Base-by-base conservation (phyloP, 1,139 yeast genomes). In the Geotrichum carabidarum region DNA sequence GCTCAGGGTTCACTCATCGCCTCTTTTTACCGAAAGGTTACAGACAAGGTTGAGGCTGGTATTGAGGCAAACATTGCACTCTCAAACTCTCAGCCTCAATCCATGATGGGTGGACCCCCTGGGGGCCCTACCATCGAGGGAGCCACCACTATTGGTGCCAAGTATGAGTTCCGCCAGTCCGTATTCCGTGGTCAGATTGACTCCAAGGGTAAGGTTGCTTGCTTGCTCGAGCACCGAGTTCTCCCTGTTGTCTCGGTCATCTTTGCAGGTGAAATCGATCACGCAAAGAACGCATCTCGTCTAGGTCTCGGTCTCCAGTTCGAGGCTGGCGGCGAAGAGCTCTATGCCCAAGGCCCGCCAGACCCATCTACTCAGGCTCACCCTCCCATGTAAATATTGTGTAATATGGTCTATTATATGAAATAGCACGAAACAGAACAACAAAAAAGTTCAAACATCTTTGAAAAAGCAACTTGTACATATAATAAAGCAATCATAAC, bases 151-250 rank as follows among this genome's bases (percentile, higher is more conserved):
- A 72, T 93, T 58, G 99, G 97, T 74, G 96, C 96, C 67, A 93
- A 91, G 76, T 93, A 93, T 74, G 99, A 93, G 76, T 93, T 90
- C 80, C 90, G 97, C 76, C 95, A 90, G 74, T 85, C 95, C 58
- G 85, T 89, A 55, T 90, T 89, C 82, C 84, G 99, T 74, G 98
- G 98, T 68, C 96, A 91, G 74, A 70, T 93, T 60, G 97, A 90
- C 74, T 83, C 95, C 54, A 78, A 80, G 59, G 99, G 99, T 73
- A 90, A 88, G 76, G 95, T 93, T 55, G 80, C 88, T 57, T 89
- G 93, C 64, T 84, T 89, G 76, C 78, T 93, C 71, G 99, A 93
- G 77, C 90, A 45, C 78, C 85, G 96, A 72, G 83, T 94, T 57
- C 79, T 91, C 67, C 98, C 98, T 66, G 89, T 95, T 51, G 84